A percentile compares a stretch with the other conserved stretches of the same genome.
Evolutionary conservation across 441 rosid species (phyloP).

Genomic region (Gossypium davidsonii): DNA sequence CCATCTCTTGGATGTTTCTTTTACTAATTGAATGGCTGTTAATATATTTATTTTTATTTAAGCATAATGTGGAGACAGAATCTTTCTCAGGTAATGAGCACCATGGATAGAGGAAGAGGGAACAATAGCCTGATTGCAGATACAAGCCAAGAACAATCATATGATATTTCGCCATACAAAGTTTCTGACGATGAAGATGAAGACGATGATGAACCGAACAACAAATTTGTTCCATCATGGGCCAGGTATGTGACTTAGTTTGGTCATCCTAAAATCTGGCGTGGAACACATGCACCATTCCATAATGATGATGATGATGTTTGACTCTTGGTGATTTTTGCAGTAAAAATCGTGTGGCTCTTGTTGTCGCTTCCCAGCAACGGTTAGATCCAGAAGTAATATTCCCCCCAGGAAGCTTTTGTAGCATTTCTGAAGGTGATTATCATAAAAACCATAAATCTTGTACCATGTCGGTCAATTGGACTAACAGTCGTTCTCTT

Average conservation of each 20-base stretch:
- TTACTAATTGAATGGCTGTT: constrained; percentile 1
- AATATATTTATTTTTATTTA: not conserved
- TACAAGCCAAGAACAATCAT: constrained; percentile 50
- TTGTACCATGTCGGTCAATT: not conserved
- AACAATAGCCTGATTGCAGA: constrained; percentile 9
- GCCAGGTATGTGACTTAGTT: constrained; percentile 49
- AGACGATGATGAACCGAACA: constrained; percentile 34
- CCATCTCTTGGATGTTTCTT: not conserved
- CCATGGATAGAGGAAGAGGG: constrained; percentile 21
- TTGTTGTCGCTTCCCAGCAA: constrained; percentile 43
- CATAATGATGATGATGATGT: not conserved
- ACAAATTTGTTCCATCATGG: constrained; percentile 81
- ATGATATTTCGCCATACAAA: constrained; percentile 88
- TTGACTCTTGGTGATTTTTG: constrained; percentile 12
- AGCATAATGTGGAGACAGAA: constrained; percentile 12
- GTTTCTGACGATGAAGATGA: constrained; percentile 82
- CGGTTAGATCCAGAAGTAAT: constrained; percentile 35
- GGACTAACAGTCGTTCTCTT: constrained; percentile 11
- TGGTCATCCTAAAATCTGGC: not conserved
- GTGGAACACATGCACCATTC: not conserved
- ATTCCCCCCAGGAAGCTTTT: constrained; percentile 43
- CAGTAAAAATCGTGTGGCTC: constrained; percentile 54
- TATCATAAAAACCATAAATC: not conserved
- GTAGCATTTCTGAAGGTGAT: constrained; percentile 51
- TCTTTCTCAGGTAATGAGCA: constrained; percentile 35